Base-by-base conservation (phyloP, 306 rosid genomes). In the Geum urbanum region DNA sequence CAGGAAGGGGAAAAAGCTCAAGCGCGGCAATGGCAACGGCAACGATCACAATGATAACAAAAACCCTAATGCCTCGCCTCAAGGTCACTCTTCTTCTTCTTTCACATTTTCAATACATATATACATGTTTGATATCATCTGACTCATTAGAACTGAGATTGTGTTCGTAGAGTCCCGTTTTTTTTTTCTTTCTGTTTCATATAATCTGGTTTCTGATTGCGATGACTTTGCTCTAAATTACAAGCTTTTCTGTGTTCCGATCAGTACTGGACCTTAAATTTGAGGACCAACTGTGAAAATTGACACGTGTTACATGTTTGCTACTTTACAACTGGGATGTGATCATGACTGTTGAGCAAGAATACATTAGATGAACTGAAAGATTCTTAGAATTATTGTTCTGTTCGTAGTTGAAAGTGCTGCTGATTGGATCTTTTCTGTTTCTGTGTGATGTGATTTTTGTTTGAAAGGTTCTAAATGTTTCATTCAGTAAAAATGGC, bases 1-100 rank as follows among this genome's bases (percentile, higher is more conserved):
- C 63, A 54, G 63, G 27, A 68, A 52, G 63, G 72, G 62, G 20
- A 69, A 22, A 63, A 69, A 69, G 51, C 73, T 69, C 73, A 54
- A 69, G 51, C 32, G 63, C 24, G 43, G 18, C 53, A 16, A 8
- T 6, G 18, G n/a, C n/a, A n/a, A n/a, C 32, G 45, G 41, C n/a
- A 41, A 22, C 50, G 20, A 8, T 27, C 37, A 6, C 37, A 55
- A 35, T 0, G 39, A 32, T 22, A 7, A 60, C 20, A 14, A 0
- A 16, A 8, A 14, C 3, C 46, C 22, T 1, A 44, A 70, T 24
- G 66, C 3, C 27, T 10, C 9, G 8, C 65, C 54, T 70, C 65
- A 15, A 56, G 66, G 74, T 70, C 64, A 32, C 3, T 69, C 41
- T 27, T 27, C 11, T 6, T 53, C 8, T 39, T 13, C 4, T 69